A percentile compares a stretch with the other conserved stretches of the same genome.
phyloP scores from a whole-genome alignment of 176 grass and related monocot species.

The Urochloa ruziziensis region DNA sequence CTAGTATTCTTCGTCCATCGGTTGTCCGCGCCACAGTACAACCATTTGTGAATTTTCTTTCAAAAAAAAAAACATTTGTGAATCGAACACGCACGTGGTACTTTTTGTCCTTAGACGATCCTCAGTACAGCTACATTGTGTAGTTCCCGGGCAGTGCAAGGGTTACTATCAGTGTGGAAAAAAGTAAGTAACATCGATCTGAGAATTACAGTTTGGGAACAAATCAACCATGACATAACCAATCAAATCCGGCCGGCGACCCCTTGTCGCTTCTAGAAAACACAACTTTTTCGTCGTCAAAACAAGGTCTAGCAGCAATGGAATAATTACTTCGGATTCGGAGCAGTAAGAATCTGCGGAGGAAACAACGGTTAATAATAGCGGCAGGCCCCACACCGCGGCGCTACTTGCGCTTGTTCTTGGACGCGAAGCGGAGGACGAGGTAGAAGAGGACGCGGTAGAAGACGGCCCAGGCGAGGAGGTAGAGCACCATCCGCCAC shows the following conservation, averaged over 20 bases:
- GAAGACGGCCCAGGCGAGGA: constrained; percentile 56
- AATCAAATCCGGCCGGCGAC: not conserved
- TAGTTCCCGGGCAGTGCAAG: not conserved
- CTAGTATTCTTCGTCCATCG: not conserved
- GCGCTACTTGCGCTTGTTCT: constrained; percentile 61
- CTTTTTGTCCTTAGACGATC: no score
- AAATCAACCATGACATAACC: not conserved
- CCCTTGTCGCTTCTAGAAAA: not conserved
- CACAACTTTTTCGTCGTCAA: not conserved
- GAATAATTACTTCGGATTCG: not conserved
- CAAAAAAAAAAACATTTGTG: no score
- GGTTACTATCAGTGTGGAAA: not conserved
- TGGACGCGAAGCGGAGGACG: constrained; percentile 61
- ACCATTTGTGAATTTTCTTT: no score
- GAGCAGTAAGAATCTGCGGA: not conserved
- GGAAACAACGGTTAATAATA: not conserved
- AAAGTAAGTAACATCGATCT: not conserved
- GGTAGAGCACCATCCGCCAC: constrained; percentile 73
- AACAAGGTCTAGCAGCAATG: not conserved
- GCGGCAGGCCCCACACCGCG: no score
- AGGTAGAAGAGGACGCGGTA: constrained; percentile 68
- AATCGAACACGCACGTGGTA: no score
- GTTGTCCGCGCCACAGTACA: not conserved
- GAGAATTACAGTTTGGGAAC: not conserved
- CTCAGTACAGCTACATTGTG: not conserved